phyloP scores from a whole-genome alignment of 176 grass and related monocot genomes.

The Secale cereale region DNA sequence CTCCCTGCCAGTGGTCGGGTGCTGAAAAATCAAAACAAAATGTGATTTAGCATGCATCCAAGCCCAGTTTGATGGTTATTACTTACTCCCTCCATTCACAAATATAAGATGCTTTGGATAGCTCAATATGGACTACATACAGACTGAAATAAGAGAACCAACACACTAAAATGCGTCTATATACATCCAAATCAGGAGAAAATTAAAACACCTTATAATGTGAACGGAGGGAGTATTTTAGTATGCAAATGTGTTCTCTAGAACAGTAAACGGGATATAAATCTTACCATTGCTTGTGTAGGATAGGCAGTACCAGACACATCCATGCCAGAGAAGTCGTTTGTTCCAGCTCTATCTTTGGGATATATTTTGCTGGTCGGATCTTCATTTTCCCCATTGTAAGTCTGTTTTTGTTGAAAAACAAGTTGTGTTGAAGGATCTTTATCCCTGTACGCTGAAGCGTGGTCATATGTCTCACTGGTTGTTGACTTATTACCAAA shows the following conservation, averaged over 20 bases:
- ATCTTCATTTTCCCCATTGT: conserved; percentile 50
- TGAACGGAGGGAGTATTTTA: neutral
- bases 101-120: too few species aligned
- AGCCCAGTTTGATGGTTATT: conserved; percentile 1
- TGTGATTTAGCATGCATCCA: neutral
- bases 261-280: neutral
- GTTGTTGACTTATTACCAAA: conserved; percentile 45
- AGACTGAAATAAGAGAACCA: too few species aligned
- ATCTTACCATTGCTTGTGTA: conserved; percentile 56
- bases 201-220: too few species aligned
- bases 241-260: conserved; percentile 1
- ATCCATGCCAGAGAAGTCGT: conserved; percentile 52
- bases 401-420: conserved; percentile 57
- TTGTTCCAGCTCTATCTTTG: conserved; percentile 53
- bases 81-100: too few species aligned
- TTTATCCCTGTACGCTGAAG: conserved; percentile 53
- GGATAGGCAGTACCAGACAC: conserved; percentile 47
- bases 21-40: conserved; percentile 43
- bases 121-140: too few species aligned
- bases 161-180: too few species aligned
- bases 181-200: too few species aligned
- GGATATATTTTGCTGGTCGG: conserved; percentile 36
- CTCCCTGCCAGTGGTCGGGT: conserved; percentile 50
- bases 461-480: conserved; percentile 49
- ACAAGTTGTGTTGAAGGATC: conserved; percentile 55